Evolutionary conservation across 2,329 filamentous ascomycete species (phyloP).

Genomic region (Ceratocystis destructans): DNA sequence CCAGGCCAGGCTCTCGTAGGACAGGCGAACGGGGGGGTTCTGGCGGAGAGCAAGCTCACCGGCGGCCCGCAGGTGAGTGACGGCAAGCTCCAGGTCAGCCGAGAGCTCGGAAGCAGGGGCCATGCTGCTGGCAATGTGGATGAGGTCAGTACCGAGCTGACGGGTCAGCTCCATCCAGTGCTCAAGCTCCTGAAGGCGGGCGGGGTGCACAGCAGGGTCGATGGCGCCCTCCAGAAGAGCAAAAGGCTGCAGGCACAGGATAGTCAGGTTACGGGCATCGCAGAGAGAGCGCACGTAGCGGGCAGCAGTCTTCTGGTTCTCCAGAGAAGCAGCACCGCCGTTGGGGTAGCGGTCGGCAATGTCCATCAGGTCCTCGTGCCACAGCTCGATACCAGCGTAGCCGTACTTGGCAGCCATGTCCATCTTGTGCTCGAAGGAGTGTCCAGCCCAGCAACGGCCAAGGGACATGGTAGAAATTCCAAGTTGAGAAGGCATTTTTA

Average conservation of each 20-base stretch:
- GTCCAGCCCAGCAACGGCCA: conserved; percentile 54
- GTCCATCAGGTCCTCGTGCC: conserved; percentile 61
- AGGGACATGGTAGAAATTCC: conserved; percentile 67
- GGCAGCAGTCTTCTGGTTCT: conserved; percentile 45
- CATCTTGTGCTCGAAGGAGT: conserved; percentile 53
- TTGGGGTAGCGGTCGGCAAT: conserved; percentile 35
- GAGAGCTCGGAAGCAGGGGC: conserved; percentile 36
- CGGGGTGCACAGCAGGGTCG: conserved; percentile 44
- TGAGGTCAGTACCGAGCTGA: conserved; percentile 53
- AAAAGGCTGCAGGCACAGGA: conserved; percentile 64
- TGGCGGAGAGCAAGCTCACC: conserved; percentile 52
- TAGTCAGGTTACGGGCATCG: conserved; percentile 37
- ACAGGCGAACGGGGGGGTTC: conserved; percentile 47
- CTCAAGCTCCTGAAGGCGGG: conserved; percentile 47
- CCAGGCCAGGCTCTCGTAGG: conserved; percentile 62
- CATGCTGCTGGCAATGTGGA: conserved; percentile 62
- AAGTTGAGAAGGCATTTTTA: conserved; percentile 41
- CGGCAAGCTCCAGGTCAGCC: conserved; percentile 38
- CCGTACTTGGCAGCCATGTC: conserved; percentile 51
- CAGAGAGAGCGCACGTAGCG: conserved; percentile 43
- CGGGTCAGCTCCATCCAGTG: conserved; percentile 56
- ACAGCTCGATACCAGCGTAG: conserved; percentile 59
- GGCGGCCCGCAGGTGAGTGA: conserved; percentile 47
- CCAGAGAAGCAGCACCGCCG: conserved; percentile 26
- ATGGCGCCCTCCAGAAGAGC: conserved; percentile 62